Base-by-base conservation (phyloP, 2,329 filamentous ascomycete species). In the Hysterium pulicare region DNA sequence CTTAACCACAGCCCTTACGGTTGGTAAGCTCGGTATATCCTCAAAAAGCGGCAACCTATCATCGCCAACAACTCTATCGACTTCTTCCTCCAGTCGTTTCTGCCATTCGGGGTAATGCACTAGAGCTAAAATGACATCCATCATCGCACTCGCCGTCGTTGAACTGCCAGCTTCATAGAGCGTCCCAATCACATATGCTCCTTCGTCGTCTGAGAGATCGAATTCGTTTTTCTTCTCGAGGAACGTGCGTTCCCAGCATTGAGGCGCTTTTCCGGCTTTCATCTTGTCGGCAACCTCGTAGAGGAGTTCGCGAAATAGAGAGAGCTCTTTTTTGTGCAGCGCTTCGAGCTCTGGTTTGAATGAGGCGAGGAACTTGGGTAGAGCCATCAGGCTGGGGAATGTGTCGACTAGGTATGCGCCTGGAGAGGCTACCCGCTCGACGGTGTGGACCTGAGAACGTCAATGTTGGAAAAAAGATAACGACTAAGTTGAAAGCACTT, bases 1-100 rank as follows among this genome's bases (percentile, higher is more conserved):
- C 59, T 81, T 79, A 20, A 81, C 61, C 32, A 76, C 76, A 1
- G 78, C 78, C 13, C 77, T 67, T 8, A 81, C 69, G 0, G 69
- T 76, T 1, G 78, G 78, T 16, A 82, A 61, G 13, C 71, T 59
- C 2, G 72, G 61, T 49, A 72, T 73, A 51, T 82, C 76, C 6
- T 66, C 62, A 24, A 75, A 69, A 11, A 62, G 73, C 0, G 78
- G 78, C 64, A 80, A 69, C 16, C 73, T 69, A n/a, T 33, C 41
- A 19, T 34, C 26, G 13, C 76, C 76, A 41, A 75, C 78, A 1
- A 80, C 74, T 7, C 69, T 61, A 49, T 82, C 79, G 11, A 82
- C 71, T 57, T 83, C 78, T 34, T 73, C 75, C 54, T 82, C 77
- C 4, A 75, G 71, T 51, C 72, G 74, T 42, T 55, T 62, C 53